Evolutionary conservation across 2,329 filamentous ascomycete species (phyloP), one percentile per base, ranked within the genome.

Genomic region (Colletotrichum sp.): DNA sequence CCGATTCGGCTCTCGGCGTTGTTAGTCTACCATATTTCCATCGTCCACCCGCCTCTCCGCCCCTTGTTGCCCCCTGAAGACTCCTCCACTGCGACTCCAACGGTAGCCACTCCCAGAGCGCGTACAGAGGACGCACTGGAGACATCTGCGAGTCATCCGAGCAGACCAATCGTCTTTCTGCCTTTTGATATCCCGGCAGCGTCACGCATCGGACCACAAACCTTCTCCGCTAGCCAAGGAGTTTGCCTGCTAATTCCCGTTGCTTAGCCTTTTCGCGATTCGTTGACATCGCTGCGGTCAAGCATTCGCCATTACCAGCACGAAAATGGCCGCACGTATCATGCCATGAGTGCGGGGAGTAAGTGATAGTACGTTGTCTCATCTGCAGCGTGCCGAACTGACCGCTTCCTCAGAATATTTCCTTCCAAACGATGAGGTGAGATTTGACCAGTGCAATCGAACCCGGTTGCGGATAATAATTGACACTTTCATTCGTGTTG

Each of bases 261-360:
- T 27, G 22, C 19, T 12, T 19, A 73, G 65, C 65, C 71, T 22
- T 55, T 55, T 8, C 69, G 69, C 6, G 65, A 73, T n/a, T 63
- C 65, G 15, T n/a, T 72, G n/a, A 68, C 65, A 16, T 69, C 64
- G 19, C 28, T 73, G 30, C 32, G 71, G 44, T 84, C 84, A 0
- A 86, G 84, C 68, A 84, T 86, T 48, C 72, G 82, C 32, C 77
- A 81, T n/a, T 83, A 83, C 76, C 82, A 84, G 4, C 78, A 81
- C n/a, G 85, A 86, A 68, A 84, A 85, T 74, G 84, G 84, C 5
- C 78, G 85, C 22, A 85, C 83, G 1, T 86, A 85, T 44, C 83
- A 86, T 68, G 78, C 83, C 5, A 84, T 73, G 71, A 73, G 71
- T 36, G 30, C 63, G 6, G 71, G 71, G 22, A 73, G 71, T 69